These are phyloP conservation scores for Zopfochytrium polystomum DNA, from an alignment of 371 early-diverging fungal genomes.

Conservation along the genomic window DNA sequence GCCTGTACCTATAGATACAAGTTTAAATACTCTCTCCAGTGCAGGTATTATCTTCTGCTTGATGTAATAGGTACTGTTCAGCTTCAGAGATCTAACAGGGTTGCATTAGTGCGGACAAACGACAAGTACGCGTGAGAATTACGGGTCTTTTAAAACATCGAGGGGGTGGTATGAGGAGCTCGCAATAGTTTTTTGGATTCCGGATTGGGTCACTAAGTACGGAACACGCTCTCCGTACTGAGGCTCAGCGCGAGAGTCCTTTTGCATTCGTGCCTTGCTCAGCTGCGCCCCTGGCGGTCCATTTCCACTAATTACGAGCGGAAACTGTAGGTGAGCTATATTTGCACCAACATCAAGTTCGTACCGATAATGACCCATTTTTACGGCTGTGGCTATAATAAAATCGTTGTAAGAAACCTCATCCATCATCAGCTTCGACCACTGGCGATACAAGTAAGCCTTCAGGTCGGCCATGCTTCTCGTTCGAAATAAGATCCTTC, in stretches of 20 bases:
- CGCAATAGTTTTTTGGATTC: slow-evolving; percentile 60
- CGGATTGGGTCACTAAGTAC: slow-evolving; percentile 73
- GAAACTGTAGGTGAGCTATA: neutral
- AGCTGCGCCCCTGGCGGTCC: slow-evolving; percentile 77
- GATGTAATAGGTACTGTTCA: slow-evolving; percentile 80
- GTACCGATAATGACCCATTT: slow-evolving; percentile 66
- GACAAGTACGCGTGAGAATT: slow-evolving; percentile 8
- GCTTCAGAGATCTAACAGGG: slow-evolving; percentile 47
- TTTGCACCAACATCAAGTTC: neutral
- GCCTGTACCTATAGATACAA: slow-evolving; percentile 67
- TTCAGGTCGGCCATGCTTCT: slow-evolving; percentile 80
- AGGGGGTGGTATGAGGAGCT: slow-evolving; percentile 72
- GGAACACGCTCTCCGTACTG: slow-evolving; percentile 87
- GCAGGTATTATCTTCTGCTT: slow-evolving; percentile 82
- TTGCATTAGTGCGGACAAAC: neutral
- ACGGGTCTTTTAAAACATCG: slow-evolving; percentile 56
- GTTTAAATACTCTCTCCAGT: slow-evolving; percentile 70
- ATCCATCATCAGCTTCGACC: slow-evolving; percentile 65
- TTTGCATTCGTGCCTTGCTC: slow-evolving; percentile 60
- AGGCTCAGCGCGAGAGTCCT: slow-evolving; percentile 70
- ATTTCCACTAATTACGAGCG: slow-evolving; percentile 3
- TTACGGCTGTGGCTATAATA: slow-evolving; percentile 82
- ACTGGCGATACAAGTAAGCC: slow-evolving; percentile 63
- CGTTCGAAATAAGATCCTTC: slow-evolving; percentile 69
- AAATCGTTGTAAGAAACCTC: slow-evolving; percentile 70